Base-by-base conservation (phyloP, 148 eudicot genomes). In the Euryodendron excelsum region DNA sequence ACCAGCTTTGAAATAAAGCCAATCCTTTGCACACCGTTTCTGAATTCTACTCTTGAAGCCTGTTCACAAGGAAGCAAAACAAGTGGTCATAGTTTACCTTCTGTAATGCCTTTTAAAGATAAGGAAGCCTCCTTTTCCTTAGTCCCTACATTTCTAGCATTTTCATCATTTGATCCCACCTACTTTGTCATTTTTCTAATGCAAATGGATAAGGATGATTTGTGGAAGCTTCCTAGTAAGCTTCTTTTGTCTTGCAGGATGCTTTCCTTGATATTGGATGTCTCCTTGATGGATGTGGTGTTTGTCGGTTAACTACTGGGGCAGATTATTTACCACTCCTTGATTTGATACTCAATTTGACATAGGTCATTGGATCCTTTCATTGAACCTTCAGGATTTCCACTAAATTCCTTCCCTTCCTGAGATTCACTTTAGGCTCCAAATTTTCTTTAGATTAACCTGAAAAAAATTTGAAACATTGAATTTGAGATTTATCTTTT, bases 171-270 rank as follows among this genome's bases (percentile, higher is more conserved):
- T n/a, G n/a, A n/a, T n/a, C n/a, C 58, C 59, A 31, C 28, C 58
- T 3, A 52, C 44, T 52, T 50, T 77, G 72, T 65, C 72, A 77
- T 66, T 77, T 66, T 65, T n/a, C 53, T 23, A 50, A 25, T 36
- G 31, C 20, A 33, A 39, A n/a, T n/a, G 48, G 9, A 45, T 65
- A 61, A 52, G 44, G 6, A 33, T 77, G 62, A 31, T 67, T 64
- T 69, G 33, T 56, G 65, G 65, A 77, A 55, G 66, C 52, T 77
- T 69, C 80, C 73, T 55, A 15, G 18, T n/a, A n/a, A n/a, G n/a
- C n/a, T n/a, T n/a, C n/a, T n/a, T n/a, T n/a, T n/a, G n/a, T n/a
- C n/a, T n/a, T n/a, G n/a, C n/a, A n/a, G n/a, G n/a, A n/a, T n/a
- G n/a, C n/a, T 48, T 60, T 68, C 23, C 36, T 68, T 77, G 39